phyloP scores from a whole-genome alignment of 257 asterid genomes.

The Lavandula angustifolia region DNA sequence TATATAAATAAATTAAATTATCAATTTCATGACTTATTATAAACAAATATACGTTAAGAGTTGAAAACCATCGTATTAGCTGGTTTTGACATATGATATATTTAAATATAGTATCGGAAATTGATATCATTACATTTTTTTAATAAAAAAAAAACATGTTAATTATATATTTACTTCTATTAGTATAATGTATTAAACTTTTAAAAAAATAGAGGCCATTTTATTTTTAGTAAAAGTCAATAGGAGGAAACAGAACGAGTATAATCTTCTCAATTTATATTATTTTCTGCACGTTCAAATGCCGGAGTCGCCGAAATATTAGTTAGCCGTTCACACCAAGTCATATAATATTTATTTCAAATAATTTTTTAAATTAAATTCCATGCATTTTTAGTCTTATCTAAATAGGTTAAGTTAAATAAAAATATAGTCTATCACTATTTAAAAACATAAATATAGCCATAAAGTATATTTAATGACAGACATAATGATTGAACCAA shows the following conservation, averaged over 20 bases:
- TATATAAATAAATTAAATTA: not conserved
- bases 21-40: no score
- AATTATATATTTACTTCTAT: constrained; percentile 24
- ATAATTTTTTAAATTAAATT: not conserved
- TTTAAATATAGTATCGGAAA: not conserved
- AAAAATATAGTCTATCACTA: no score
- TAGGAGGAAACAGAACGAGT: not conserved
- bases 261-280: not conserved
- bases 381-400: no score
- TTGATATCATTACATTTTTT: not conserved
- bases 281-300: constrained; percentile 2
- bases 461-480: no score
- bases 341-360: not conserved
- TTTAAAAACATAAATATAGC: no score
- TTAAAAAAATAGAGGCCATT: not conserved
- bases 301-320: not conserved
- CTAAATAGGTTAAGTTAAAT: no score
- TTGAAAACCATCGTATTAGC: not conserved
- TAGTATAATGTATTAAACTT: not conserved
- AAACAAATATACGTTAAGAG: not conserved
- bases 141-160: constrained; percentile 10
- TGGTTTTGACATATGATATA: constrained; percentile 18
- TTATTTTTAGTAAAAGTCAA: not conserved
- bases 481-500: no score
- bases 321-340: not conserved